Percentiles rank a stretch among this genome's conserved stretches.
Evolutionary conservation across 2,329 filamentous ascomycete species (phyloP).

Genomic region (Exophiala bonariae): DNA sequence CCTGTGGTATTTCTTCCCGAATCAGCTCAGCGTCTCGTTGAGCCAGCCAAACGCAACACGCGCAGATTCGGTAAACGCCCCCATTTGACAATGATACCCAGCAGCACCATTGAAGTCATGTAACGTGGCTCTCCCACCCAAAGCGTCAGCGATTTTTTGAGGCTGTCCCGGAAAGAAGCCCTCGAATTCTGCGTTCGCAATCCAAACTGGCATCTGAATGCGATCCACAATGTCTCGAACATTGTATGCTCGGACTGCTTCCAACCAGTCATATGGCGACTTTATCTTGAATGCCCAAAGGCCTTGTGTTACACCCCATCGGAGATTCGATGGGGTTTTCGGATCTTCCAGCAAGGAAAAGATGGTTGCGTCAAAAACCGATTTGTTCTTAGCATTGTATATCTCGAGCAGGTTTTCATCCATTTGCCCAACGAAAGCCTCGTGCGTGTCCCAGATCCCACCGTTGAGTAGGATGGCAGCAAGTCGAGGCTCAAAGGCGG

Average conservation of each 20-base stretch:
- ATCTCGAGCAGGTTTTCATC: slow-evolving; percentile 17
- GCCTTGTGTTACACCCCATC: slow-evolving; percentile 38
- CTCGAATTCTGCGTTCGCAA: slow-evolving; percentile 27
- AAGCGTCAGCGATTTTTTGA: slow-evolving; percentile 16
- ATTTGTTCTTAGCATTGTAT: slow-evolving; percentile 20
- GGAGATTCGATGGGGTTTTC: slow-evolving; percentile 19
- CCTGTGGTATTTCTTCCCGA: too few species aligned
- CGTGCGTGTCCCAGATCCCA: slow-evolving; percentile 9
- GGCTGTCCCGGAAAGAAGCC: slow-evolving; percentile 25
- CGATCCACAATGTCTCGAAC: slow-evolving; percentile 23
- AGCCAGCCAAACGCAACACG: slow-evolving; percentile 10
- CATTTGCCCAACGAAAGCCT: slow-evolving; percentile 5
- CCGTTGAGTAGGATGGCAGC: slow-evolving; percentile 4
- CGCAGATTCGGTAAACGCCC: slow-evolving; percentile 12
- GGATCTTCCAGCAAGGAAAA: slow-evolving; percentile 3
- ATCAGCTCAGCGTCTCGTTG: slow-evolving; percentile 6
- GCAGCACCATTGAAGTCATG: slow-evolving; percentile 26
- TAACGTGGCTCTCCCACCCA: slow-evolving; percentile 24
- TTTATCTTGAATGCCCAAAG: slow-evolving; percentile 35
- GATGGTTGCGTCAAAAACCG: slow-evolving; percentile 16
- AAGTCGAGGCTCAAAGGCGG: slow-evolving; percentile 10
- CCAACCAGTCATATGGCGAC: slow-evolving; percentile 33
- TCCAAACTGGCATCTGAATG: slow-evolving; percentile 28
- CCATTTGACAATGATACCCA: slow-evolving; percentile 28
- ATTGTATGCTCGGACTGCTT: slow-evolving; percentile 17